Conservation (phyloP, 2,329 filamentous ascomycete species). For the Ophiostoma himal-ulmi region DNA sequence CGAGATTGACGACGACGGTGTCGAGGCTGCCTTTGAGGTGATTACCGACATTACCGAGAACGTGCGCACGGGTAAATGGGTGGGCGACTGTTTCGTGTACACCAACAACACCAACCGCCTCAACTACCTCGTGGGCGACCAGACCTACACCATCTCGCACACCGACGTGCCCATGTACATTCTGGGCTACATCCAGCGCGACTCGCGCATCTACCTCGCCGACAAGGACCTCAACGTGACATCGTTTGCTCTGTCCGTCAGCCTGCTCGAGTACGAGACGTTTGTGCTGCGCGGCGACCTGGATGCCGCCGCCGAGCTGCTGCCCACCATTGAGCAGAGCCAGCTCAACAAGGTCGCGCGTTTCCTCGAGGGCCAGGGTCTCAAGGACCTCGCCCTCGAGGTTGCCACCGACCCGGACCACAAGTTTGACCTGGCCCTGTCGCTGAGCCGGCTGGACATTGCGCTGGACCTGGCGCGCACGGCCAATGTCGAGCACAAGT, state of each 20-base stretch:
- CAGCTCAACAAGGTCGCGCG: conserved; percentile 98
- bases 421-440: conserved; percentile 87
- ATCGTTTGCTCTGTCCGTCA: conserved; percentile 83
- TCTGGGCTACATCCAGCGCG: conserved; percentile 88
- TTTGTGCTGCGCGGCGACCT: conserved; percentile 89
- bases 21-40: conserved; percentile 92
- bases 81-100: conserved; percentile 98
- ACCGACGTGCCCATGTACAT: conserved; percentile 95
- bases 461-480: conserved; percentile 77
- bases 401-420: conserved; percentile 94
- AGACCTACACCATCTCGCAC: conserved; percentile 95
- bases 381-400: conserved; percentile 86
- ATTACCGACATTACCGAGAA: conserved; percentile 92
- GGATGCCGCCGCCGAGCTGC: conserved; percentile 80
- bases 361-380: conserved; percentile 82
- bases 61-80: conserved; percentile 93
- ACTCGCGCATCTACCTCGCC: conserved; percentile 89
- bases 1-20: conserved; percentile 80
- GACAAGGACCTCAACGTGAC: conserved; percentile 94
- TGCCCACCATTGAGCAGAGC: conserved; percentile 77
- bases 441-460: conserved; percentile 75
- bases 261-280: conserved; percentile 94
- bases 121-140: conserved; percentile 96
- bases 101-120: conserved; percentile 94
- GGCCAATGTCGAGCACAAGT: conserved; percentile 90